These are phyloP conservation scores for Punctularia strigosozonata DNA, from an alignment of 768 basidiomycete genomes.

Conservation along the genomic window DNA sequence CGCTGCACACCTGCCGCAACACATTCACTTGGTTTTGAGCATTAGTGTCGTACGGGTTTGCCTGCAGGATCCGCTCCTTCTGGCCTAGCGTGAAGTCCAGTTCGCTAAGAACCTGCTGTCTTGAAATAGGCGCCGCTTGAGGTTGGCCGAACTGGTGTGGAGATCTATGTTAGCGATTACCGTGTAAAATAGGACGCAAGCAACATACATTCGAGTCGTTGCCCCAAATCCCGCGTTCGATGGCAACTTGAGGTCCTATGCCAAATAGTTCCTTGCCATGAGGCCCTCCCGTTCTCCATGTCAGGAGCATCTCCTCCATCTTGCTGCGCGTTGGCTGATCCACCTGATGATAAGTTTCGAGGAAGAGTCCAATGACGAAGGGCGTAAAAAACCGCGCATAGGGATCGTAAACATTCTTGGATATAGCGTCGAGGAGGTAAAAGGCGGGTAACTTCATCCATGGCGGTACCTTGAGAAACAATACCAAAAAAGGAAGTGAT, in stretches of 20 bases:
- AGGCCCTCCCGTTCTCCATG: slow-evolving; percentile 86
- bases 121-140: slow-evolving; percentile 43
- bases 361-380: slow-evolving; percentile 73
- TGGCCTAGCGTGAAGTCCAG: slow-evolving; percentile 73
- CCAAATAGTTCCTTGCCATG: slow-evolving; percentile 80
- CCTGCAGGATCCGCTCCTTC: slow-evolving; percentile 62
- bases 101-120: slow-evolving; percentile 73
- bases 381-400: slow-evolving; percentile 80
- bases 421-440: slow-evolving; percentile 93
- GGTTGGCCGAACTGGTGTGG: slow-evolving; percentile 1
- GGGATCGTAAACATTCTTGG: slow-evolving; percentile 91
- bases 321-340: slow-evolving; percentile 79
- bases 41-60: slow-evolving; percentile 60
- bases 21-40: slow-evolving; percentile 66
- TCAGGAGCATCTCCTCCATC: slow-evolving; percentile 96
- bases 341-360: slow-evolving; percentile 80
- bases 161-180: not conserved
- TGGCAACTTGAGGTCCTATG: slow-evolving; percentile 60
- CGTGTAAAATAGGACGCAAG: no score
- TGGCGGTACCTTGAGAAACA: slow-evolving; percentile 57
- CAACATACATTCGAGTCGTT: slow-evolving; percentile 27
- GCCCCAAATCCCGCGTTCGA: slow-evolving; percentile 81
- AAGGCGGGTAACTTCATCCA: slow-evolving; percentile 89
- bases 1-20: slow-evolving; percentile 59
- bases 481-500: slow-evolving; percentile 27